Evolutionary conservation across 1,284 basidiomycete species (phyloP).

Genomic region (Tetrapyrgos nigripes): DNA sequence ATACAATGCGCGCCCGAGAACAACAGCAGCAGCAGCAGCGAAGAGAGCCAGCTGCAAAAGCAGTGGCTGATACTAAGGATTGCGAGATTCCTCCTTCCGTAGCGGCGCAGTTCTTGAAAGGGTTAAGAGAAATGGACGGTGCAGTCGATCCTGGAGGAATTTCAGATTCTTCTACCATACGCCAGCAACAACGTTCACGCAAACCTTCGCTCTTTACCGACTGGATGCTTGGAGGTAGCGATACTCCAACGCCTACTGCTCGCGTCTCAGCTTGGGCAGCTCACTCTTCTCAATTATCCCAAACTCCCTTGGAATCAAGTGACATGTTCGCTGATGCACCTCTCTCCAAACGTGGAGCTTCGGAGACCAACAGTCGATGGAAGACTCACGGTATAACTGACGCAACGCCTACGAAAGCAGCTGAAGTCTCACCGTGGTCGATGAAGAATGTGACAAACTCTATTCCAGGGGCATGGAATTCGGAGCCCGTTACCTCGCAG

Average conservation of each 20-base stretch:
- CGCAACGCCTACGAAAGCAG: background rate
- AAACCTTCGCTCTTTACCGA: conserved; percentile 12
- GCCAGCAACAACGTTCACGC: conserved; percentile 3
- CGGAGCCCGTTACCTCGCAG: background rate
- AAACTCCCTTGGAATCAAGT: conserved; percentile 1
- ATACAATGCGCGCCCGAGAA: conserved; percentile 5
- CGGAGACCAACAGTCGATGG: background rate
- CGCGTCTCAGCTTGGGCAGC: conserved; percentile 10
- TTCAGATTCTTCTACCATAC: conserved; percentile 16
- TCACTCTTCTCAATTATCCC: conserved; percentile 1
- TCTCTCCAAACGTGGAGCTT: conserved; percentile 7
- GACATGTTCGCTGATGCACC: conserved; percentile 5
- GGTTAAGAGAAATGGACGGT: conserved; percentile 5
- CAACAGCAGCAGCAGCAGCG: background rate
- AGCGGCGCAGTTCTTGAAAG: conserved; percentile 9
- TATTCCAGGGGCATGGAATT: background rate
- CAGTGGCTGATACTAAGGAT: no score
- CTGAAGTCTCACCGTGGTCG: background rate
- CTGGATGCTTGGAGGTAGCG: conserved; percentile 13
- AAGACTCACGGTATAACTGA: background rate
- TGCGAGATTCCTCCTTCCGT: background rate
- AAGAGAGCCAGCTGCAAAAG: background rate
- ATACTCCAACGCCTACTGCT: conserved; percentile 16
- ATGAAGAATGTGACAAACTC: background rate
- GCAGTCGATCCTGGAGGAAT: background rate